Conservation (phyloP, 129 eudicot species). For the Deinandra increscens region DNA sequence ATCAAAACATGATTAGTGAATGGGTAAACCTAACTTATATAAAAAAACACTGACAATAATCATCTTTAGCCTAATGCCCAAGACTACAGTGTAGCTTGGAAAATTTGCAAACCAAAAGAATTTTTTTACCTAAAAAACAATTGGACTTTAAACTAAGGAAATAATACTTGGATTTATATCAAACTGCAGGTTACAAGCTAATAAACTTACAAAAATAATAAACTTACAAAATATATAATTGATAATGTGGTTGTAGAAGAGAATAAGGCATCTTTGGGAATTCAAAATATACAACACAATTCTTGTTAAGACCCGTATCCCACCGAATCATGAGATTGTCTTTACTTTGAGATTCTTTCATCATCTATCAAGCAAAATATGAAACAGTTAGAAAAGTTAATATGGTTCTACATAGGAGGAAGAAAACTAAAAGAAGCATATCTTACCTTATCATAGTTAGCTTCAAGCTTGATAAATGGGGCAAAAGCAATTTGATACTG, state of each 20-base stretch:
- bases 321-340: constrained; percentile 82
- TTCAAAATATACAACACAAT: constrained; percentile 88
- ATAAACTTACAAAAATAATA: too few relatives aligned
- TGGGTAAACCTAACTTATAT: too few relatives aligned
- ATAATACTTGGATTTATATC: neutral
- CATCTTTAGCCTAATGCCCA: too few relatives aligned
- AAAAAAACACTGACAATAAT: too few relatives aligned
- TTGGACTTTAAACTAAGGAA: too few relatives aligned
- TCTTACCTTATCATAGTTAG: constrained; percentile 90
- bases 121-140: too few relatives aligned
- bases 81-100: too few relatives aligned
- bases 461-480: constrained; percentile 92
- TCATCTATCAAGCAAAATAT: constrained; percentile 49
- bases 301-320: constrained; percentile 96
- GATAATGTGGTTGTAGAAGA: neutral
- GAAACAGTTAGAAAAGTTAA: neutral
- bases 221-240: neutral
- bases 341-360: constrained; percentile 98
- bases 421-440: neutral
- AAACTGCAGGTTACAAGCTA: constrained; percentile 1
- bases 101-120: too few relatives aligned
- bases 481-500: constrained; percentile 95
- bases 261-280: constrained; percentile 66
- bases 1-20: too few relatives aligned
- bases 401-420: neutral